Evolutionary conservation across 2,329 filamentous ascomycete species (phyloP), one percentile per base, ranked within the genome.

Genomic region (Penicillium sp.): DNA sequence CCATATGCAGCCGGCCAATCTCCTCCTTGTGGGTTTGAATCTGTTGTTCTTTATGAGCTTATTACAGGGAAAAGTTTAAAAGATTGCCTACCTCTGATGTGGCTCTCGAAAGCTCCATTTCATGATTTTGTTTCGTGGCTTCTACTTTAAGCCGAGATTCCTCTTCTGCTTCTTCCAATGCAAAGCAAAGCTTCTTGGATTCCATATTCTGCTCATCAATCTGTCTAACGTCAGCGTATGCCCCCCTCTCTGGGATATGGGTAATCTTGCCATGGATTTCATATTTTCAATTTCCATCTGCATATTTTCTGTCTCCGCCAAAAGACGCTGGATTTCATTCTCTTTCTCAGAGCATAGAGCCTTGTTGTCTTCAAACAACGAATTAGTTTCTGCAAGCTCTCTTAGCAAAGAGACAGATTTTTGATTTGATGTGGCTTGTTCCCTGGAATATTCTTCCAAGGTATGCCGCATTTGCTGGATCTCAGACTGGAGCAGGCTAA

Each of bases 1-100:
- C 51, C 11, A 51, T 51, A 45, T 67, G 67, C 37, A 76, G 48
- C n/a, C 61, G 57, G 7, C 50, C 49, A n/a, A 64, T 65, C 37
- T 72, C 66, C 21, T 70, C 65, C 29, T 67, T 67, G 44, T 67
- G 63, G 27, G 62, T 62, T 3, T 59, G 50, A 8, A 58, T 54
- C 67, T 75, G 46, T n/a, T 45, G 7, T 27, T 54, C 26, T 19
- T 19, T 57, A 19, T 53, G 5, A 53, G 51, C 49, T 42, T 55
- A 39, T 42, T n/a, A 29, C 27, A 9, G 8, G 21, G 54, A 6
- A 16, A 23, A 8, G 14, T 1, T 13, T 21, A 6, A 8, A 27
- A 16, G 21, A 13, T 3, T n/a, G 1, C 35, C 4, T 23, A 74
- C 73, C 57, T 73, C 62, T 16, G 61, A 53, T 31, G 37, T 48